Conservation (phyloP, 2,329 filamentous ascomycete genomes). For the Ophiocordyceps sinensis region DNA sequence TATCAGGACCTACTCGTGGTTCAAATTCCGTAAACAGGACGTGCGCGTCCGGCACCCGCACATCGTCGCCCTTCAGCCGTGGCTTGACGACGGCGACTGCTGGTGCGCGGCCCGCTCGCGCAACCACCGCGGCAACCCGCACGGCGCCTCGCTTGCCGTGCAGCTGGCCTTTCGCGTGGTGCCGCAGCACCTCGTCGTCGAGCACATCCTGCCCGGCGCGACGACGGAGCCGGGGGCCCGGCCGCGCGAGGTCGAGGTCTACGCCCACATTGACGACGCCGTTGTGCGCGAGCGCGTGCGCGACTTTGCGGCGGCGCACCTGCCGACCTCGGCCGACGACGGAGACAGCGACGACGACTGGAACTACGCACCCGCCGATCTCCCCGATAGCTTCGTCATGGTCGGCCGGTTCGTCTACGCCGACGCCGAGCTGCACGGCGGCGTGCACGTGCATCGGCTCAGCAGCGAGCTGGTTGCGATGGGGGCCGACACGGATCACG, state of each 20-base stretch:
- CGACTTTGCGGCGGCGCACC: conserved; percentile 28
- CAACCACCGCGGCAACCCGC: conserved; percentile 26
- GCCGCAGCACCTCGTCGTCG: conserved; percentile 55
- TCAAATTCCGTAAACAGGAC: conserved; percentile 6
- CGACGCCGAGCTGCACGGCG: conserved; percentile 24
- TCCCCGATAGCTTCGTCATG: conserved; percentile 34
- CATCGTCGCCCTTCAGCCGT: conserved; percentile 45
- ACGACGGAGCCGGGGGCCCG: conserved; percentile 47
- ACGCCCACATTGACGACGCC: conserved; percentile 41
- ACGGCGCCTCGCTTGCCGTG: conserved; percentile 52
- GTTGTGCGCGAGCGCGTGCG: conserved; percentile 22
- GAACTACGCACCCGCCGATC: conserved; percentile 14
- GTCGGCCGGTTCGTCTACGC: conserved; percentile 42
- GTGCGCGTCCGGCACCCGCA: conserved; percentile 18
- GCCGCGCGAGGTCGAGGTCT: conserved; percentile 57
- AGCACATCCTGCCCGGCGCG: conserved; percentile 51
- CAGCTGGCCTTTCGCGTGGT: conserved; percentile 42
- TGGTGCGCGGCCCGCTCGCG: conserved; percentile 54
- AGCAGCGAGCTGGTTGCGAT: conserved; percentile 33
- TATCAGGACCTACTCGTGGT: conserved; percentile 4
- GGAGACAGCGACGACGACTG: conserved; percentile 12
- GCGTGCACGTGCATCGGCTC: conserved; percentile 38
- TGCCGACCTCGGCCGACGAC: conserved; percentile 13
- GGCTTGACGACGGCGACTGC: conserved; percentile 73
- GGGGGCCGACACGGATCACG: conserved; percentile 30